Base-by-base conservation (phyloP, 805 yeast species). In the Metschnikowia drakensbergensis region DNA sequence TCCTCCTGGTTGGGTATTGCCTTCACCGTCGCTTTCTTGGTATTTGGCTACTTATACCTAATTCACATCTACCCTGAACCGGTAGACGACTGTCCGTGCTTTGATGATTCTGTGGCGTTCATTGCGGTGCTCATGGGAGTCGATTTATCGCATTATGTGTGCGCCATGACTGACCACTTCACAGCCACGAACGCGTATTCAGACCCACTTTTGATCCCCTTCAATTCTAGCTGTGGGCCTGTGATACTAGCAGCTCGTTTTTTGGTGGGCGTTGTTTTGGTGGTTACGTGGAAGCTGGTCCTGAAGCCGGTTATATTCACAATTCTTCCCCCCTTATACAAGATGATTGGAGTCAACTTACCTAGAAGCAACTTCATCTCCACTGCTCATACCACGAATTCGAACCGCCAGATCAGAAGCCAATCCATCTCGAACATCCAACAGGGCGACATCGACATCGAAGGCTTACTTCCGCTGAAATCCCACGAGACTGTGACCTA, bases 71-170 rank as follows among this genome's bases (percentile, higher is more conserved):
- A 90, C 66, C 86, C 90, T 0, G 81, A 78, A 49, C 98, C 98
- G 1, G 82, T 86, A 22, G 99, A 94, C 58, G 86, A 84, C 55
- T 92, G 99, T 62, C 99, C 99, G 1, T 94, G 99, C 64, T 92
- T 85, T 61, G 97, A 91, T 60, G 99, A 92, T 63, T 82, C 90
- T 17, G 96, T 92, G 29, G 96, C 98, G 4, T 92, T 92, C 59
- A 71, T 91, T 45, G 96, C 96, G 3, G 97, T 91, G 37, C 72
- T 90, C 11, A 69, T 82, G 38, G 99, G 99, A 0, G 58, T 86
- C 5, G 94, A 86, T 52, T 54, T 85, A 26, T 75, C 83, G 17
- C 80, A 78, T 56, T 82, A 85, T 82, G 51, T 65, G 8, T 65
- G 72, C n/a, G 57, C 63, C 26, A 58, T 64, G 27, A 61, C 76